Evolutionary conservation across 495 filamentous ascomycete genomes (phyloP), one percentile per base, ranked within the genome.

Genomic region (Parachaetomium inaequale): DNA sequence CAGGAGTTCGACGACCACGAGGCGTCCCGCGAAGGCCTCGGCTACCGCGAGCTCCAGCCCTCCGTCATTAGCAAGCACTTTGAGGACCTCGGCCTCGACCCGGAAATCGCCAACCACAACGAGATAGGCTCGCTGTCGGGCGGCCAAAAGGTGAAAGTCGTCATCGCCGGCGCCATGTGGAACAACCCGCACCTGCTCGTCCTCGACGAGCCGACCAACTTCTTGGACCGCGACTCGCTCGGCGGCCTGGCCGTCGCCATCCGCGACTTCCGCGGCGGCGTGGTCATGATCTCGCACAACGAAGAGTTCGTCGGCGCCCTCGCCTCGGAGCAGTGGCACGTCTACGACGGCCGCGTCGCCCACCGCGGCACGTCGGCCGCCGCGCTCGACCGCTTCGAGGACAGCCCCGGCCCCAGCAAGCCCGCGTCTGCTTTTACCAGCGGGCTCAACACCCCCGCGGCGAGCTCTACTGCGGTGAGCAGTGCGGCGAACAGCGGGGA

Each of bases 71-170:
- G 88, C 50, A 95, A 98, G 85, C 94, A 98, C 76, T 98, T 98
- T 67, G 93, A 97, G 72, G 95, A 98, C 63, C 82, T 98, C 42
- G 94, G 94, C 34, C 83, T 98, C 46, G 94, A 97, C 72, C 93
- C 94, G 2, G 94, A 98, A 68, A 96, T 98, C 70, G 94, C 94
- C 62, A 95, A 95, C 76, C 95, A 98, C 84, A 98, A 96, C 74
- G 86, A 96, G 75, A 98, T 98, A 70, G 93, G 92, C 50, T 95
- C 94, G 71, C 81, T 98, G 5, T 97, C 93, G 6, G 94, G 94
- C 77, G 94, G 94, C n/a, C 94, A 98, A 73, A 98, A 98, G 78
- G 94, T 98, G 77, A 98, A 98, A 83, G 94, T 98, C 47, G 94
- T 98, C 51, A 85, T 98, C 50, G 93, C 94, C n/a, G 92, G 90